Base-by-base conservation (phyloP, 2,329 filamentous ascomycete species). In the Hypoxylon sp. region DNA sequence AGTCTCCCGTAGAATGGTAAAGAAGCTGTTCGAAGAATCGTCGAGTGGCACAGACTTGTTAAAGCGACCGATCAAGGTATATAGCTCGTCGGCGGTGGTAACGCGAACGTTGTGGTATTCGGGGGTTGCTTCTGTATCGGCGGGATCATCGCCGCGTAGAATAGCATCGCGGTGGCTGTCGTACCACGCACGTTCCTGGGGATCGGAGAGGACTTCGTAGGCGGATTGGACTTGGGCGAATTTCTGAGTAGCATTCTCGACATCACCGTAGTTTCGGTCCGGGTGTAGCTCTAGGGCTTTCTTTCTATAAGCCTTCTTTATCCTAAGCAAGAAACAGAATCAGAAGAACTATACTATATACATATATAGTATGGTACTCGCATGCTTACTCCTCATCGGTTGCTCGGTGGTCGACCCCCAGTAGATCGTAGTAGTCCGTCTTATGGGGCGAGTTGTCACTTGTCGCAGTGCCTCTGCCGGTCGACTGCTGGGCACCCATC, bases 121-220 rank as follows among this genome's bases (percentile, higher is more conserved):
- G 69, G 87, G 88, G 56, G 86, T 83, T 48, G 79, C 78, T 19
- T 78, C 79, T 37, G 75, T 78, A 26, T 77, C 78, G 75, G 68
- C 80, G 30, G 81, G 81, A 56, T 88, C 86, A 59, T 86, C 84
- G 39, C 89, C 90, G 28, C 86, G 85, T 65, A 98, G 80, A 65
- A 98, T 96, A 52, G 91, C 89, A 70, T 93, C 89, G 64, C 93
- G 90, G 75, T 99, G 95, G 2, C 93, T 93, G 79, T 99, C 94
- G 80, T 99, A 99, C 95, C 95, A 99, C 30, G 94, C 91, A 70
- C 95, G 88, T 77, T 99, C 95, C 76, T 99, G 94, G 10, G 93
- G 89, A 76, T 99, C 95, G 1, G 94, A 97, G 1, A 99, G 86
- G n/a, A 99, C 88, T 77, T 98, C 93, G 76, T 99, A 97, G 48